These are phyloP conservation scores for Didymella keratinophila DNA, from an alignment of 2,329 filamentous ascomycete species.

Conservation along the genomic window DNA sequence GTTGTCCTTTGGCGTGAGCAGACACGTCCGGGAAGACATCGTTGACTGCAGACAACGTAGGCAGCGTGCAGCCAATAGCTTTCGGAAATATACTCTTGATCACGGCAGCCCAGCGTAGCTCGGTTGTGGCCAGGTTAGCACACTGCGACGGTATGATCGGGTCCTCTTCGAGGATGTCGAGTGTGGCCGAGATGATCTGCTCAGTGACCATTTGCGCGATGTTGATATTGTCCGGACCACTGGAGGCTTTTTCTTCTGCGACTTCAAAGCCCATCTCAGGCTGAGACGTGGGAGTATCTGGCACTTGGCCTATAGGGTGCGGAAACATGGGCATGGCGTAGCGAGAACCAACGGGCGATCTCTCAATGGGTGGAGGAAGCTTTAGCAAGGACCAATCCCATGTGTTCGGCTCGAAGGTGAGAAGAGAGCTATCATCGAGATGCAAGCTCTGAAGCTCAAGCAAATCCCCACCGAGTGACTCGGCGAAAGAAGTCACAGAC, in stretches of 20 bases:
- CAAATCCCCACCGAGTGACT: conserved; percentile 43
- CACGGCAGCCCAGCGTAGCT: conserved; percentile 33
- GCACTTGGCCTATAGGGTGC: conserved; percentile 34
- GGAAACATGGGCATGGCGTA: conserved; percentile 43
- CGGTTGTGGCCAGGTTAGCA: conserved; percentile 25
- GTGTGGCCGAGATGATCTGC: conserved; percentile 66
- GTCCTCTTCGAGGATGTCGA: conserved; percentile 44
- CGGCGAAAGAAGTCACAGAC: conserved; percentile 47
- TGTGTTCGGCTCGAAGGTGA: conserved; percentile 42
- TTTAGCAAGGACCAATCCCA: conserved; percentile 50
- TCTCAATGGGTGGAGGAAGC: conserved; percentile 39
- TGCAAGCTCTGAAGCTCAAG: conserved; percentile 37
- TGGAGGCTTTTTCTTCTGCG: conserved; percentile 41
- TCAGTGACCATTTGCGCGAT: conserved; percentile 76
- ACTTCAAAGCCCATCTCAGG: conserved; percentile 36
- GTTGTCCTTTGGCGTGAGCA: conserved; percentile 46
- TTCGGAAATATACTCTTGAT: conserved; percentile 44
- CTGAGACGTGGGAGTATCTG: conserved; percentile 47
- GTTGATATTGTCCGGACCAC: conserved; percentile 69
- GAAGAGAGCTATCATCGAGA: conserved; percentile 40
- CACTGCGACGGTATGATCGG: not conserved
- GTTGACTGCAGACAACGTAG: conserved; percentile 51
- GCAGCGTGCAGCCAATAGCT: conserved; percentile 43
- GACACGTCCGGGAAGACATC: conserved; percentile 54
- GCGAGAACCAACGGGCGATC: conserved; percentile 28